phyloP scores from a whole-genome alignment of 805 yeast genomes.

The Saturnispora besseyi region DNA sequence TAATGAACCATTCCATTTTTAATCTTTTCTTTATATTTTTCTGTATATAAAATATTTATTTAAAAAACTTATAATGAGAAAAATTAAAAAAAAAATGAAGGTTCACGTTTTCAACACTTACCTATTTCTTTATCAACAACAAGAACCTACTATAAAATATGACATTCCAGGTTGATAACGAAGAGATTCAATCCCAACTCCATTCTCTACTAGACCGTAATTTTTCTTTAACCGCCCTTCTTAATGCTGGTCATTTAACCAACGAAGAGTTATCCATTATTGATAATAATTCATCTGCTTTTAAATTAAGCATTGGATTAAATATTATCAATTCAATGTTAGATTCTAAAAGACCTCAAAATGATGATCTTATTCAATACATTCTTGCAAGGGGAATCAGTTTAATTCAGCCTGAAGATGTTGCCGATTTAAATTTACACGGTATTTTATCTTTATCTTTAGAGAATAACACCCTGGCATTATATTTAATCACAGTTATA shows the following conservation, averaged over 20 bases:
- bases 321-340: constrained; percentile 1
- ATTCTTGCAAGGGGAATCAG: background rate
- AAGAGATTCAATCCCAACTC: constrained; percentile 1
- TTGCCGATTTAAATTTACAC: too few species aligned
- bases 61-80: background rate
- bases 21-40: background rate
- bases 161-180: constrained; percentile 4
- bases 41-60: background rate
- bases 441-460: background rate
- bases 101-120: background rate
- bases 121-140: background rate
- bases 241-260: constrained; percentile 1
- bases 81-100: background rate
- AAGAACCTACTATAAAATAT: constrained; percentile 4
- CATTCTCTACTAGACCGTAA: background rate
- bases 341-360: background rate
- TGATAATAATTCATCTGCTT: background rate
- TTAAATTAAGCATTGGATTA: background rate
- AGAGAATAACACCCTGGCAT: background rate
- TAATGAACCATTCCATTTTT: background rate
- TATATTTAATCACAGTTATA: constrained; percentile 1
- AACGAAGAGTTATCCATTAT: background rate
- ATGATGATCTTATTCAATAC: constrained; percentile 3
- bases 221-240: constrained; percentile 2
- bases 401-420: background rate